Evolutionary conservation across 371 early-diverging fungal genomes (phyloP).

Genomic region (Mucor plumbeus): DNA sequence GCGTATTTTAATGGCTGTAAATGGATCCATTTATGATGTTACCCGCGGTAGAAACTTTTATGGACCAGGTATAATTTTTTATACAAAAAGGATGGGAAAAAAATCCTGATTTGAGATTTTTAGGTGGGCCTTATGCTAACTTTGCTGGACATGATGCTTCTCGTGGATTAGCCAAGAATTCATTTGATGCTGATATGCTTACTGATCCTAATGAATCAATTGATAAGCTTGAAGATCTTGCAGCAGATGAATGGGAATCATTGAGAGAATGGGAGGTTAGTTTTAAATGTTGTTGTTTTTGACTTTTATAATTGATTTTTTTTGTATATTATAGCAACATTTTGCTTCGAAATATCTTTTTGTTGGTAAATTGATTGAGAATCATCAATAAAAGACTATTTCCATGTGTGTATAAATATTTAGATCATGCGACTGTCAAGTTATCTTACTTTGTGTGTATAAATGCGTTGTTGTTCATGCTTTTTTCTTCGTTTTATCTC

Average conservation of each 20-base stretch:
- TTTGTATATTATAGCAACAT: constrained; percentile 14
- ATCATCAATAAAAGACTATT: constrained; percentile 11
- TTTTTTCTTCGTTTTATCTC: constrained; percentile 10
- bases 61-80: constrained; percentile 75
- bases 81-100: background rate
- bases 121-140: constrained; percentile 88
- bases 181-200: constrained; percentile 85
- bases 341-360: constrained; percentile 28
- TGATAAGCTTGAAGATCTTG: constrained; percentile 81
- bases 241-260: constrained; percentile 76
- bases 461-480: background rate
- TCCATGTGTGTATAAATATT: constrained; percentile 13
- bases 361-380: constrained; percentile 33
- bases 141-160: constrained; percentile 90
- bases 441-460: background rate
- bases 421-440: constrained; percentile 25
- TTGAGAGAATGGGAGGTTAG: constrained; percentile 72
- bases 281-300: background rate
- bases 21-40: constrained; percentile 90
- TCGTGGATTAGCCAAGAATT: constrained; percentile 88
- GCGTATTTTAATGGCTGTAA: constrained; percentile 83
- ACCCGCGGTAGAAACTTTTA: constrained; percentile 86
- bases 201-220: constrained; percentile 73
- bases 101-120: no score
- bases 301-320: background rate